phyloP scores from a whole-genome alignment of 176 grass and related monocot genomes.

The Tillandsia leiboldiana region DNA sequence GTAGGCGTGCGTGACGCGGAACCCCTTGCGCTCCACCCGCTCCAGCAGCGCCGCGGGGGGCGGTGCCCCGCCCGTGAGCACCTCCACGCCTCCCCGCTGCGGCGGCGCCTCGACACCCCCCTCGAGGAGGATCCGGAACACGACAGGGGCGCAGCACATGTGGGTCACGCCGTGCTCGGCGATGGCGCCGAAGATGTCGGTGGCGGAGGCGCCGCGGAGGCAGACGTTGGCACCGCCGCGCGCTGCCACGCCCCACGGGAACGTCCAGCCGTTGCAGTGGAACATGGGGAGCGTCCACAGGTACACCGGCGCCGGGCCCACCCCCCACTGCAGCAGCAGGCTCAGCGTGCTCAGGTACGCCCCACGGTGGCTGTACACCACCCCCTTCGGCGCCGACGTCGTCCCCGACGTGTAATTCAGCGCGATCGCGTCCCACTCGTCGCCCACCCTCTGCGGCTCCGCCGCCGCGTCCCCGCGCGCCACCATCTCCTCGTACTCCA shows the following conservation, averaged over 20 bases:
- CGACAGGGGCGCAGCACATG: conserved; percentile 63
- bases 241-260: conserved; percentile 65
- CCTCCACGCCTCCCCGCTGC: conserved; percentile 1
- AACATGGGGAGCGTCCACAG: conserved; percentile 86
- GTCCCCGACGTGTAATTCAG: conserved; percentile 68
- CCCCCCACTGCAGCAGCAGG: conserved; percentile 45
- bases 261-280: conserved; percentile 80
- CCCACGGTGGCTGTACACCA: conserved; percentile 64
- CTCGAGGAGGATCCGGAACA: conserved; percentile 55
- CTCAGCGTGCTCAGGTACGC: conserved; percentile 46
- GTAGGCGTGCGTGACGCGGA: conserved; percentile 58
- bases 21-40: conserved; percentile 40
- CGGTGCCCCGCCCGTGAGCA: conserved; percentile 50
- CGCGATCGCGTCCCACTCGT: conserved; percentile 60
- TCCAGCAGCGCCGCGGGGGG: conserved; percentile 47
- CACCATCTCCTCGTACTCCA: conserved; percentile 48
- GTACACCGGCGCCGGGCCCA: conserved; percentile 48
- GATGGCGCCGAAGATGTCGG: conserved; percentile 42
- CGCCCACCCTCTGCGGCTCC: neutral
- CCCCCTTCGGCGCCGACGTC: conserved; percentile 61
- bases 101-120: conserved; percentile 4
- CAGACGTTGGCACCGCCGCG: conserved; percentile 59
- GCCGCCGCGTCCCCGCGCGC: conserved; percentile 17
- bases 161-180: conserved; percentile 42
- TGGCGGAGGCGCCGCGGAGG: conserved; percentile 35